Evolutionary conservation across 805 yeast species (phyloP).

Genomic region (Wickerhamiella slavikovae): DNA sequence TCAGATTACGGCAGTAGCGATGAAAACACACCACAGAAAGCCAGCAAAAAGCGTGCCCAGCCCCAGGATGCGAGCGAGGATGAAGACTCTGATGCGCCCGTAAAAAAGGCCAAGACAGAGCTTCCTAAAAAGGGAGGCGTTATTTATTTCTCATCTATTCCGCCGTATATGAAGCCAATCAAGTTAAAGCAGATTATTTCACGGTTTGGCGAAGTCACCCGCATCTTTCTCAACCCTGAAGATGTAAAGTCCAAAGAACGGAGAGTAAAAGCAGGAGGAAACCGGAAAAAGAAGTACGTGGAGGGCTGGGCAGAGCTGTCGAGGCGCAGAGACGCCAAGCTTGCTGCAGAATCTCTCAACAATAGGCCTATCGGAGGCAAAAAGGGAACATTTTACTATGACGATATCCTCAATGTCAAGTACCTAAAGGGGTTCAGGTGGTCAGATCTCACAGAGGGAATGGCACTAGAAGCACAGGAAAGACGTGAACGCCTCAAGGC

Average conservation of each 20-base stretch:
- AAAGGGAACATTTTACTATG: conserved; percentile 77
- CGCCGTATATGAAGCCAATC: conserved; percentile 94
- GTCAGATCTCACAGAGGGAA: conserved; percentile 84
- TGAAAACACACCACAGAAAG: too few species aligned
- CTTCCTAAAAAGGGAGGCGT: conserved; percentile 66
- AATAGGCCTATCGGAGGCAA: conserved; percentile 84
- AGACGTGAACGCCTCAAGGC: conserved; percentile 74
- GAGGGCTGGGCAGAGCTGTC: conserved; percentile 96
- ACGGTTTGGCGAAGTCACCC: conserved; percentile 72
- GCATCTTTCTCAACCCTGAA: conserved; percentile 77
- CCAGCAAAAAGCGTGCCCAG: too few species aligned
- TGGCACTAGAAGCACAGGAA: conserved; percentile 72
- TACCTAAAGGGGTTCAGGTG: conserved; percentile 86
- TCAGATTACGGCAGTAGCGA: conserved; percentile 8
- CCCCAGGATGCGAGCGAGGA: conserved; percentile 8
- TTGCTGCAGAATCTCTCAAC: conserved; percentile 69
- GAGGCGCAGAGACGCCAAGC: conserved; percentile 67
- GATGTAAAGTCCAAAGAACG: conserved; percentile 39
- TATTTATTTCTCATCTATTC: conserved; percentile 74
- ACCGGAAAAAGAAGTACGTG: conserved; percentile 64
- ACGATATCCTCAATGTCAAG: conserved; percentile 80
- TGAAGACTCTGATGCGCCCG: conserved; percentile 11
- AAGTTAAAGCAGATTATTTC: conserved; percentile 64
- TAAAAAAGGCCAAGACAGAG: conserved; percentile 5
- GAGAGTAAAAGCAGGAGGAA: conserved; percentile 75